Evolutionary conservation across 805 yeast species (phyloP).

Genomic region (Yarrowia divulgata): DNA sequence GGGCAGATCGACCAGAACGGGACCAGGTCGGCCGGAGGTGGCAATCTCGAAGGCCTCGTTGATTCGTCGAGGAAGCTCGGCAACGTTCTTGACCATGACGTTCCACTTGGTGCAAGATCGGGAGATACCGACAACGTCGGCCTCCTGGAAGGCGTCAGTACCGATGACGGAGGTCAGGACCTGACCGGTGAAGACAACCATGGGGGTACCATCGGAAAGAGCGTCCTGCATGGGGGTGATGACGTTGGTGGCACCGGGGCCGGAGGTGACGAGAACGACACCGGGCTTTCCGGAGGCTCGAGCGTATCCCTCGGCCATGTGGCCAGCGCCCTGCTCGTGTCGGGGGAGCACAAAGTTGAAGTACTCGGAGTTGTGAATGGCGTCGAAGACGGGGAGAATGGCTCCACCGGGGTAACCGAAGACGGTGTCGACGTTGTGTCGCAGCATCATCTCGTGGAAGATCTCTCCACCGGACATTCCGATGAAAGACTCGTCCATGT

Average conservation of each 20-base stretch:
- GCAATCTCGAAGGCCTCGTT: conserved; percentile 99
- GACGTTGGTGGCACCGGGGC: conserved; percentile 99
- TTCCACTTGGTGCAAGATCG: conserved; percentile 99
- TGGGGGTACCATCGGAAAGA: conserved; percentile 94
- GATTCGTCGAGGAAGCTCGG: conserved; percentile 92
- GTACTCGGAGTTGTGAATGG: conserved; percentile 87
- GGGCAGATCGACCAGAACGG: conserved; percentile 96
- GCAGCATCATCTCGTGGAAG: conserved; percentile 97
- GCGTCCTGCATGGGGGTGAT: conserved; percentile 99
- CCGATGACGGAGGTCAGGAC: conserved; percentile 96
- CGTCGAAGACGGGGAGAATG: conserved; percentile 95
- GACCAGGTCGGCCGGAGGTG: conserved; percentile 95
- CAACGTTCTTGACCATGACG: conserved; percentile 94
- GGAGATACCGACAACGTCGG: conserved; percentile 96
- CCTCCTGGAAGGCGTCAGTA: conserved; percentile 99
- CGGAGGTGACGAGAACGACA: conserved; percentile 97
- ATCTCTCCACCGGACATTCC: conserved; percentile 99
- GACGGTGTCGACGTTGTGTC: conserved; percentile 93
- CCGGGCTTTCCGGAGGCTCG: conserved; percentile 96
- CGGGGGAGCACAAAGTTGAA: conserved; percentile 92
- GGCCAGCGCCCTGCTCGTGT: conserved; percentile 99
- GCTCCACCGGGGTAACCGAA: conserved; percentile 99
- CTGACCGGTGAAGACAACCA: conserved; percentile 97
- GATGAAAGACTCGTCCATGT: conserved; percentile 73
- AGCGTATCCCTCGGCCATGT: conserved; percentile 99